Percentiles rank a stretch among this genome's conserved stretches.
These are phyloP conservation scores for Thalassiosira delicatula DNA, from an alignment of 352 stramenopile species.

Conservation along the genomic window DNA sequence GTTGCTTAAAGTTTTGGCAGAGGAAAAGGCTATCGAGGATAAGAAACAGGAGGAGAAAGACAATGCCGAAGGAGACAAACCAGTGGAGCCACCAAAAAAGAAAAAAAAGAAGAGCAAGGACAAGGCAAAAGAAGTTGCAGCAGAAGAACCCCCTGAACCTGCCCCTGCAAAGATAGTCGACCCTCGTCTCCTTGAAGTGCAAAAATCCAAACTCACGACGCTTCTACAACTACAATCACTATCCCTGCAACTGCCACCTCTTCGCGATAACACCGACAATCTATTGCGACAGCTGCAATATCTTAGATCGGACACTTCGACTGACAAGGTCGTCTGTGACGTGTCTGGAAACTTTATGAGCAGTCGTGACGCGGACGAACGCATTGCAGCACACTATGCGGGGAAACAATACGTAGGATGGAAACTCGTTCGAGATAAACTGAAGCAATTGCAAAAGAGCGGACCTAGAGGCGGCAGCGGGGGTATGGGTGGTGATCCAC, in stretches of 20 bases:
- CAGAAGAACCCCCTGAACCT: constrained; percentile 11
- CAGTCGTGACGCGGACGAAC: constrained; percentile 82
- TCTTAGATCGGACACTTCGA: constrained; percentile 77
- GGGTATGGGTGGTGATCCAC: constrained; percentile 2
- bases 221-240: constrained; percentile 54
- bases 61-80: constrained; percentile 4
- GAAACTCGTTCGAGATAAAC: constrained; percentile 84
- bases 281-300: constrained; percentile 75
- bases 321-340: constrained; percentile 84
- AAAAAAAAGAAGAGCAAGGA: constrained; percentile 55
- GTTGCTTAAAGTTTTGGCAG: constrained; percentile 16
- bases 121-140: constrained; percentile 30
- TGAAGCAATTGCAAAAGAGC: constrained; percentile 77
- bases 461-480: constrained; percentile 36
- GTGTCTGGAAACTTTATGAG: constrained; percentile 86
- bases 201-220: constrained; percentile 49
- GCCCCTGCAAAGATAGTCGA: constrained; percentile 33
- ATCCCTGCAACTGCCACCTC: constrained; percentile 59
- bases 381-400: constrained; percentile 85
- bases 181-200: constrained; percentile 29
- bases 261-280: constrained; percentile 73
- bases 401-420: constrained; percentile 85
- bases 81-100: constrained; percentile 42
- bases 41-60: constrained; percentile 46
- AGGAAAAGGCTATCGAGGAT: too few relatives aligned